Base-by-base conservation (phyloP, 345 rosid species). In the Brassica rapa region DNA sequence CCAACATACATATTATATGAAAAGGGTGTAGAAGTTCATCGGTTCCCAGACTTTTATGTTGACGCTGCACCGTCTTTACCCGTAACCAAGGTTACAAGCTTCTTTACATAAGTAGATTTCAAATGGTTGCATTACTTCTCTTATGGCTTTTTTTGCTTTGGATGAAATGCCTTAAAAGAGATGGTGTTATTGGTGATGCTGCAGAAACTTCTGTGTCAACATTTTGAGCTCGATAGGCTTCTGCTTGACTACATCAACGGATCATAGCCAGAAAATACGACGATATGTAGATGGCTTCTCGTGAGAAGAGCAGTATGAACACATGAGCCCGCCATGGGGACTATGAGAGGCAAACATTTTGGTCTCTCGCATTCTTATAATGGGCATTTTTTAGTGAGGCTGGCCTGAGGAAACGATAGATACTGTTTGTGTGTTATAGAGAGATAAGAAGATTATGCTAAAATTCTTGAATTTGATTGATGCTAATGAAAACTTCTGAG, bases 1-100 rank as follows among this genome's bases (percentile, higher is more conserved):
- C 98, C 98, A 15, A 88, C 92, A 32, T 94, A 89, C 81, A 87
- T 94, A 71, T 80, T 94, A 72, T 90, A 88, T 21, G 93, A 94
- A 81, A 90, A 88, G 82, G 91, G 92, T 37, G 79, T 85, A 0
- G 98, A 94, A 82, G 83, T 90, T 66, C 81, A 87, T 73, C 92
- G 97, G 35, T 88, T 88, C 77, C 96, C 98, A 21, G 96, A 90
- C 76, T 86, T 87, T 79, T 81, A 84, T 77, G 85, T 87, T 75
- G 96, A 88, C 80, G 84, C 81, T 70, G 88, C 83, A 46, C 78
- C 86, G 51, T 85, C 89, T 71, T 84, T 90, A 72, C 83, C 92
- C 46, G 46, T 89, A 73, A 84, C 94, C 21, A 92, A 88, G 97
- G 98, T 92, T 87, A 67, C 41, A 66, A 66, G 39, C 74, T 72